Conservation (phyloP, 2,329 filamentous ascomycete species). For the Colletotrichum sansevieriae region DNA sequence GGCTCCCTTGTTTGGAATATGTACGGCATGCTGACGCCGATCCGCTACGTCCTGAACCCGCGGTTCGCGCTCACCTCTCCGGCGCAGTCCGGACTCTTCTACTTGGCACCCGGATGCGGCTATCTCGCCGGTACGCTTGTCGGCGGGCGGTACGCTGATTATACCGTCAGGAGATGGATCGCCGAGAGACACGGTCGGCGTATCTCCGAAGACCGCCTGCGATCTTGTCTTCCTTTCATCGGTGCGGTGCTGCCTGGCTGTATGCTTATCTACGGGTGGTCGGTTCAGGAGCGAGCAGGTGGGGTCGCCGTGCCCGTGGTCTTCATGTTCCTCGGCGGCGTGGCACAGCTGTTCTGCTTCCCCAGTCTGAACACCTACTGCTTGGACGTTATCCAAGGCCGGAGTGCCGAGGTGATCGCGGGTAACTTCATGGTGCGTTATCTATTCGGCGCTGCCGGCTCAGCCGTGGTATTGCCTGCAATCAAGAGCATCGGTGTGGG, state of each 20-base stretch:
- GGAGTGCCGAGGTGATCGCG: conserved; percentile 59
- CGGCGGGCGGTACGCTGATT: conserved; percentile 76
- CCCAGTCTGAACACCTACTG: conserved; percentile 74
- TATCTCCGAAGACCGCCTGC: conserved; percentile 77
- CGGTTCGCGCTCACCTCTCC: conserved; percentile 75
- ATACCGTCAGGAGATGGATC: conserved; percentile 72
- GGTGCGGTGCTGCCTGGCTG: conserved; percentile 71
- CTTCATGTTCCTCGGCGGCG: conserved; percentile 77
- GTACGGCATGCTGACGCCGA: conserved; percentile 76
- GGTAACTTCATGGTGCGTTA: conserved; percentile 86
- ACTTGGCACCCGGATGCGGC: conserved; percentile 76
- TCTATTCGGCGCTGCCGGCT: conserved; percentile 78
- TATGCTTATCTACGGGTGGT: conserved; percentile 78
- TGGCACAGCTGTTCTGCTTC: conserved; percentile 78
- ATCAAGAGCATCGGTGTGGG: conserved; percentile 82
- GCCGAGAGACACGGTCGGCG: conserved; percentile 65
- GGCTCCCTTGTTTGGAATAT: conserved; percentile 78
- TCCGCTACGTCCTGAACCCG: conserved; percentile 78
- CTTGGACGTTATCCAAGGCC: conserved; percentile 40
- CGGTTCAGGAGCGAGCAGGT: conserved; percentile 28
- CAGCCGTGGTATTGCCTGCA: conserved; percentile 79
- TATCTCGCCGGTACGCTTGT: conserved; percentile 76
- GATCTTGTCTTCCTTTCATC: conserved; percentile 71
- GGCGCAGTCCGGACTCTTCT: conserved; percentile 76
- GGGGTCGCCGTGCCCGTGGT: conserved; percentile 68